phyloP scores from a whole-genome alignment of 345 rosid species.

The Garcia nutans region DNA sequence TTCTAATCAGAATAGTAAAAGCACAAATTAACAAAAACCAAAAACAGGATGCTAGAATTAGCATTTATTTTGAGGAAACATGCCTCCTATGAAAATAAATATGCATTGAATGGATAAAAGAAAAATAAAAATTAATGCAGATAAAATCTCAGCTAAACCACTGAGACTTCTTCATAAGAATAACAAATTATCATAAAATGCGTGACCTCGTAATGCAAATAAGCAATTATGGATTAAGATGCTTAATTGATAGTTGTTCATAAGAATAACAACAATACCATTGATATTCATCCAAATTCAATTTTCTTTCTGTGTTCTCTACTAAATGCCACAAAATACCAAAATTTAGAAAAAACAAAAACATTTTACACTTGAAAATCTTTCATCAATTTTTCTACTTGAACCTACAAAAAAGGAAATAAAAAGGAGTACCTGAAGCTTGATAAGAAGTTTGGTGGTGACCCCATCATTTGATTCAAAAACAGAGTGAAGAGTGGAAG shows the following conservation, averaged over 20 bases:
- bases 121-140: background rate
- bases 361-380: background rate
- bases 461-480: conserved; percentile 73
- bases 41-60: background rate
- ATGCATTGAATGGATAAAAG: background rate
- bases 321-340: too few relatives aligned
- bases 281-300: background rate
- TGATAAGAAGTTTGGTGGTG: conserved; percentile 80
- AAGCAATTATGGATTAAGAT: background rate
- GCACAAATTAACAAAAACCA: conserved; percentile 4
- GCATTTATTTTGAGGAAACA: background rate
- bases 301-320: background rate
- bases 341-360: too few relatives aligned
- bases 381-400: background rate
- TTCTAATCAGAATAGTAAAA: conserved; percentile 40
- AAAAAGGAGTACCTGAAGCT: conserved; percentile 54
- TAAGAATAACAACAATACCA: too few relatives aligned
- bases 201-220: background rate
- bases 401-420: background rate
- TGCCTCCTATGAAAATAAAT: too few relatives aligned
- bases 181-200: background rate
- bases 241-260: background rate
- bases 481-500: conserved; percentile 70
- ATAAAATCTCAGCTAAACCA: background rate
- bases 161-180: background rate